Base-by-base conservation (phyloP, 768 basidiomycete genomes). In the Austroboletus eburneus region DNA sequence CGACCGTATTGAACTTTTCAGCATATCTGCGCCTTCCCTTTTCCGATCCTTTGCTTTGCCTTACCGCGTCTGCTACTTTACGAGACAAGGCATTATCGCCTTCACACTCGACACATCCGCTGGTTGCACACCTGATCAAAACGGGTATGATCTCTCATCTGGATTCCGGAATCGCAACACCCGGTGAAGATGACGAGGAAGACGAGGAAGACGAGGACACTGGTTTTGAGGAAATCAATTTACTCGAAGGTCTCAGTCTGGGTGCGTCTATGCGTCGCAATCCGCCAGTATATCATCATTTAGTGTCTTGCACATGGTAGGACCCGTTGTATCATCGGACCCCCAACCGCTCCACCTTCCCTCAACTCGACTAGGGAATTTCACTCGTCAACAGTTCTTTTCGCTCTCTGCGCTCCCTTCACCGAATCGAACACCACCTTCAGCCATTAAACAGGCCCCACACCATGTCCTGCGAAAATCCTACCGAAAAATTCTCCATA, bases 11-110 rank as follows among this genome's bases (percentile, higher is more conserved):
- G 46, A 49, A 46, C 41, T 53, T 49, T 6, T 24, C 53, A 93
- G 91, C 87, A 0, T 93, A 85, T 62, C 66, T 92, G 23, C 77
- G 82, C 25, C 79, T 91, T 14, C 72, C 75, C 27, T 78, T 85
- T 39, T 57, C 70, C 3, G 80, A 92, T 49, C 92, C 92, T 9
- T 65, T 95, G 10, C 75, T 96, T 22, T 91, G 86, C 57, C 66
- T 96, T 23, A 96, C 92, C 1, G 75, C 84, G 4, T 91, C 88
- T 3, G 76, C 83, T n/a, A 96, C 92, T 1, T 69, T 95, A n/a
- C 79, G 92, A 40, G 90, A 94, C 20, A 87, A 81, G 56, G 78
- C 84, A 0, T 61, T 87, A 7, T 65, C 74, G 13, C 55, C 74
- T 12, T 76, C 74, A 3, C 65, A 75, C 6, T 61, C 64, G 5